Evolutionary conservation across 2,329 filamentous ascomycete species (phyloP).

Genomic region (Cercospora beticola): DNA sequence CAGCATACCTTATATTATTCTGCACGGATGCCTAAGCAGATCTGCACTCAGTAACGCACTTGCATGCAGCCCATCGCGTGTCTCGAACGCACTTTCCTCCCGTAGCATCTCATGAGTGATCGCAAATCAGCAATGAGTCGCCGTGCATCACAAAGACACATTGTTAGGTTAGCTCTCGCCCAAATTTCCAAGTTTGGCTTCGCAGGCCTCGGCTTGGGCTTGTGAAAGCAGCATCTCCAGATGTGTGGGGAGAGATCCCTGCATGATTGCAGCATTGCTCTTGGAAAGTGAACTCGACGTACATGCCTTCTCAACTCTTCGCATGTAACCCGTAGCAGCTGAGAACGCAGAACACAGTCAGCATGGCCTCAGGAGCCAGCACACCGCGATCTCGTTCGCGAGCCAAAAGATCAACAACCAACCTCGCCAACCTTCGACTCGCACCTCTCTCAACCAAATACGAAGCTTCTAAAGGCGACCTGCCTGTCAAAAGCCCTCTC

Average conservation of each 20-base stretch:
- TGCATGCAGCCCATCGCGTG: neutral
- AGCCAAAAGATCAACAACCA: slow-evolving; percentile 57
- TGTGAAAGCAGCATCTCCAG: slow-evolving; percentile 8
- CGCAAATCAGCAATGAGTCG: neutral
- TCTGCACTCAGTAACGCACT: neutral
- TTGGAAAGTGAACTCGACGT: neutral
- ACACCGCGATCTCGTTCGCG: slow-evolving; percentile 35
- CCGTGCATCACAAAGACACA: neutral
- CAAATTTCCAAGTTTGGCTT: neutral
- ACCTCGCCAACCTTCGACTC: slow-evolving; percentile 60
- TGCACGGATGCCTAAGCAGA: neutral
- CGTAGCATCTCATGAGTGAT: neutral
- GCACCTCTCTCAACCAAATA: slow-evolving; percentile 56
- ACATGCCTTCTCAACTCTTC: neutral
- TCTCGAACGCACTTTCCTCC: neutral
- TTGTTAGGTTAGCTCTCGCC: neutral
- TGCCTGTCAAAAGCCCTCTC: slow-evolving; percentile 35
- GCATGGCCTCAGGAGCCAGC: slow-evolving; percentile 21
- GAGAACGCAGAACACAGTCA: neutral
- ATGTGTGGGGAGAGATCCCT: slow-evolving; percentile 8
- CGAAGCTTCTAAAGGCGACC: slow-evolving; percentile 31
- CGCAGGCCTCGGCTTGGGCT: slow-evolving; percentile 2
- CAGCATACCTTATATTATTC: neutral
- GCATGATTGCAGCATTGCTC: neutral
- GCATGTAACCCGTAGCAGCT: neutral